Conservation (phyloP, 1,284 basidiomycete species). For the Ustilago hordei region DNA sequence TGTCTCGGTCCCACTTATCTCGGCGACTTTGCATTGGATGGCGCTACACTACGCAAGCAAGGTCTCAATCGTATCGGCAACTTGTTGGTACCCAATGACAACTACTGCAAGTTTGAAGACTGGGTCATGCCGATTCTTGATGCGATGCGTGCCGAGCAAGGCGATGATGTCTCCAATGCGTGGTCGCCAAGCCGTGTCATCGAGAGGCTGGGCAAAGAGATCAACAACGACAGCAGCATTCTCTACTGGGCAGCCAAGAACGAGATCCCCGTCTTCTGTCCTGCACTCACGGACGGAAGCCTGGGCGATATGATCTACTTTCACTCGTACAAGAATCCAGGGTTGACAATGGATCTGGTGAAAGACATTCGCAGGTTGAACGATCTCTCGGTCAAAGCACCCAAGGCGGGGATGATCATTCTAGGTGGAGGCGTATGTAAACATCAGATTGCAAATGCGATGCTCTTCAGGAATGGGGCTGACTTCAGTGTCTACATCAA, state of each 20-base stretch:
- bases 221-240: constrained; percentile 90
- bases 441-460: constrained; percentile 98
- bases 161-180: constrained; percentile 72
- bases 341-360: constrained; percentile 91
- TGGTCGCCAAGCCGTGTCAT: constrained; percentile 98
- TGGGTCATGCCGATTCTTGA: constrained; percentile 97
- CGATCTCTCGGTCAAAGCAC: constrained; percentile 86
- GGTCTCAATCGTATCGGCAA: constrained; percentile 99
- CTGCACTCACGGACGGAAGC: constrained; percentile 96
- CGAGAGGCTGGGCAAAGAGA: constrained; percentile 90
- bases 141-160: constrained; percentile 90
- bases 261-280: constrained; percentile 97
- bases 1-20: constrained; percentile 95
- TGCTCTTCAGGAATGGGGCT: constrained; percentile 98
- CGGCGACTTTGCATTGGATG: constrained; percentile 87
- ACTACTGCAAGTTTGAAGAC: constrained; percentile 99
- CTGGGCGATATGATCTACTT: constrained; percentile 99
- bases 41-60: constrained; percentile 83
- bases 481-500: constrained; percentile 99
- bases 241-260: constrained; percentile 99
- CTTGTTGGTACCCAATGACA: constrained; percentile 95
- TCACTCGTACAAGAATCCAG: constrained; percentile 82
- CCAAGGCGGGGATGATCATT: constrained; percentile 97
- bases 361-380: constrained; percentile 92
- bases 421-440: constrained; percentile 99